Base-by-base conservation (phyloP, 106 monocot species). In the Platanthera guangdongensis region DNA sequence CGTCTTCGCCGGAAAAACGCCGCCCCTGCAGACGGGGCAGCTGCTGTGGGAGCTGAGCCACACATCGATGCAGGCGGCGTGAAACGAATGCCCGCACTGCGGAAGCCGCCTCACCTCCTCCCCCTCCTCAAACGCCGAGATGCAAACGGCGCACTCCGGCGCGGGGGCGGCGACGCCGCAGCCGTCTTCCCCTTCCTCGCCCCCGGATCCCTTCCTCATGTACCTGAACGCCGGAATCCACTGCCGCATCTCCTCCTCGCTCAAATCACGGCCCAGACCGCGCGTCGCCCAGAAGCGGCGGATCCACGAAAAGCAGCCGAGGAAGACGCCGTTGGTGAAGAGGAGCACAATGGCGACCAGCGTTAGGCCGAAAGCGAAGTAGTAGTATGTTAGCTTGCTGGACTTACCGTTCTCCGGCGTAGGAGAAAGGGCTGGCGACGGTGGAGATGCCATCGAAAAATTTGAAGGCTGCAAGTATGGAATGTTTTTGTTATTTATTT, bases 61-160 rank as follows among this genome's bases (percentile, higher is more conserved):
- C 50, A 10, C 55, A 78, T 82, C 82, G 53, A 82, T 67, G 52
- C 82, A 82, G 16, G 57, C 64, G 62, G 52, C 82, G 49, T 82
- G 82, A 65, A 82, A 82, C 46, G 51, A 64, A 18, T 82, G 82
- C 54, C 73, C 77, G 73, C 82, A 82, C 57, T 52, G 78, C 47
- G 82, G 78, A 15, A 82, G 63, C 52, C 74, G 25, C 19, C 78
- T 72, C 52, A 82, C 64, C 67, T 65, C 78, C 16, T 82, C 82
- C 7, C 82, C 74, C 5, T 52, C 55, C 7, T 73, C 47, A 51
- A 82, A 82, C 10, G 48, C 52, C 13, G 65, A 63, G 39, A 82
- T 73, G 67, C 82, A 82, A 68, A 82, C 74, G 47, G 64, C 63
- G 52, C 82, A 82, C 78, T 82, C 82, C 2, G 68, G 52, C 52